Evolutionary conservation across 2,329 filamentous ascomycete genomes (phyloP), one percentile per base, ranked within the genome.

Genomic region (Calonectria pseudoturangicola): DNA sequence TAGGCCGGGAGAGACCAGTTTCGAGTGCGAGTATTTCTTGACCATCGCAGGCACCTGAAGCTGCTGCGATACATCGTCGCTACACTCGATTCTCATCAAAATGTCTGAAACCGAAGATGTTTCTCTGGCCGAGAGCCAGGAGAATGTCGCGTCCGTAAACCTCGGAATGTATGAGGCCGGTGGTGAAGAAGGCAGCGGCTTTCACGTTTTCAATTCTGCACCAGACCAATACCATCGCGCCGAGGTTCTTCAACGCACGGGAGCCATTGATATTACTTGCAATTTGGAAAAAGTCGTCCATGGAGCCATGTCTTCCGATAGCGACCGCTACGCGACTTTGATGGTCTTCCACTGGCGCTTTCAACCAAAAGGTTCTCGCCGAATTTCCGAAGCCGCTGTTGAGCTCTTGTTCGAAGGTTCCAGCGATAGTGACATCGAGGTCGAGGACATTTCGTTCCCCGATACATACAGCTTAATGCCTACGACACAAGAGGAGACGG

Each of bases 191-290:
- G 65, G 70, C 3, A 71, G 63, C 33, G 68, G 62, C 4, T 77
- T 77, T 25, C 73, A 62, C 25, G 62, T 67, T 15, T 66, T 68
- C 25, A 76, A 74, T 33, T n/a, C 66, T 47, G 54, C 75, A 3
- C 9, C 21, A 18, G 47, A 70, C 7, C 75, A 64, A 4, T 74
- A 74, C n/a, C 71, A 73, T 30, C 71, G 71, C 30, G 60, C 66
- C 4, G 66, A 73, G 28, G 66, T 73, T 15, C 66, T 73, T 47
- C 75, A 76, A 39, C 63, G 72, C 4, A 50, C 67, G 10, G 70
- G 73, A 4, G 48, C 73, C 21, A 74, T 76, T 0, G 68, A 76
- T 0, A 71, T 76, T 36, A 65, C 65, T 4, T 76, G 74, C 50
- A 65, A 45, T 0, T 47, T 74, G 0, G 58, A 72, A 36, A 63